A percentile compares a stretch with the other conserved stretches of the same genome.
Evolutionary conservation across 257 asterid species (phyloP).

Genomic region (Plantago elongata): DNA sequence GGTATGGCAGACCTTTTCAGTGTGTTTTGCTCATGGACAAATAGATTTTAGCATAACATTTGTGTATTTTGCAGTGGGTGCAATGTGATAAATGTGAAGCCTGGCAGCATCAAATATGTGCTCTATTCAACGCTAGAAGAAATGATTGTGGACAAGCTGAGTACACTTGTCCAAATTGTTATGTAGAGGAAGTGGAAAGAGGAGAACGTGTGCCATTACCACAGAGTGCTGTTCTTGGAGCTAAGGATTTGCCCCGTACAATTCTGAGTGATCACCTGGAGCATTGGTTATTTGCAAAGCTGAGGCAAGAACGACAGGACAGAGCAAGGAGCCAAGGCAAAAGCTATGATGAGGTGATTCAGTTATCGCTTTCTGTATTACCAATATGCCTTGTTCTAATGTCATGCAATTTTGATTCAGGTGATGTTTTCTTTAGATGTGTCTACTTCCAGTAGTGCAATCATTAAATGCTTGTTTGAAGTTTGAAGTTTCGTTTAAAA

Average conservation of each 20-base stretch:
- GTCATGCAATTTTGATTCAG: conserved; percentile 13
- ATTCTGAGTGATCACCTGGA: conserved; percentile 89
- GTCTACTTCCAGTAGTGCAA: conserved; percentile 9
- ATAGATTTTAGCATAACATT: conserved; percentile 19
- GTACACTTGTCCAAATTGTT: conserved; percentile 97
- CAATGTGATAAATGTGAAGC: conserved; percentile 97
- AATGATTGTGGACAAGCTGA: conserved; percentile 97
- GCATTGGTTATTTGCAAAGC: conserved; percentile 60
- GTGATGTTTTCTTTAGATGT: conserved; percentile 12
- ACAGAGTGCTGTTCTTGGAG: conserved; percentile 90
- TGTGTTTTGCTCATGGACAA: conserved; percentile 7
- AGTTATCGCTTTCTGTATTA: conserved; percentile 11
- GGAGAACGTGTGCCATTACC: conserved; percentile 85
- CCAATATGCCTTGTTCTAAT: conserved; percentile 18
- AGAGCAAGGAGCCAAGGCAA: conserved; percentile 80
- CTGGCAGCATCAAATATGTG: conserved; percentile 99
- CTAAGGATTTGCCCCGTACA: conserved; percentile 89
- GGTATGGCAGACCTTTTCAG: conserved; percentile 44
- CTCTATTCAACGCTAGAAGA: conserved; percentile 84
- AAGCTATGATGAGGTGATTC: conserved; percentile 79
- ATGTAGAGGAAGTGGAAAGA: conserved; percentile 76
- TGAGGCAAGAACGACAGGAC: conserved; percentile 83
- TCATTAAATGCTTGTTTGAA: neutral
- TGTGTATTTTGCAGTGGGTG: conserved; percentile 75
- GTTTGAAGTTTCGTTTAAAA: no score